A percentile compares a stretch with the other conserved stretches of the same genome.
Evolutionary conservation across 345 rosid species (phyloP).

Genomic region (Iberis pinnata): DNA sequence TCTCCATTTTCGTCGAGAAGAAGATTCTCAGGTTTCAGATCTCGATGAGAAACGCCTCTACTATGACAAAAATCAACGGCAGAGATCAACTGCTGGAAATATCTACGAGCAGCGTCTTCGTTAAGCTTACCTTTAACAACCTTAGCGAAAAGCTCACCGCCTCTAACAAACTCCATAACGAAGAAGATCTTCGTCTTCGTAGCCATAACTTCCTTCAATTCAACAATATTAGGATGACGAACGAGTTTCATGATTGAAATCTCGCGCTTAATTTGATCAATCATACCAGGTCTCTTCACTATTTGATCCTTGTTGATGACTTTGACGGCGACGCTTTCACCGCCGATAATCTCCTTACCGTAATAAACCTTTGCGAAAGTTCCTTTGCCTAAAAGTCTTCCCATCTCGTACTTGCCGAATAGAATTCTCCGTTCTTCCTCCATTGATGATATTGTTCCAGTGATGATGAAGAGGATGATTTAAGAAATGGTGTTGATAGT

Average conservation of each 20-base stretch:
- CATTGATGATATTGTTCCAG: slow-evolving; percentile 30
- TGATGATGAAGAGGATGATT: neutral
- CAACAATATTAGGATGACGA: slow-evolving; percentile 64
- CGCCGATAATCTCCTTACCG: slow-evolving; percentile 38
- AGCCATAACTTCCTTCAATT: slow-evolving; percentile 73
- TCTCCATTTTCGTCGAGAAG: slow-evolving; percentile 65
- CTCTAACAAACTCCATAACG: slow-evolving; percentile 74
- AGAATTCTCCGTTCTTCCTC: slow-evolving; percentile 44
- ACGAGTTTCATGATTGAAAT: slow-evolving; percentile 69
- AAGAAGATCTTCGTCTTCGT: slow-evolving; percentile 60
- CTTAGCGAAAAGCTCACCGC: slow-evolving; percentile 71
- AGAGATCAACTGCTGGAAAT: slow-evolving; percentile 63
- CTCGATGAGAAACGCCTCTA: slow-evolving; percentile 80
- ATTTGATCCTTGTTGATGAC: slow-evolving; percentile 52
- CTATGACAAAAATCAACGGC: slow-evolving; percentile 83
- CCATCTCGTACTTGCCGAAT: slow-evolving; percentile 68
- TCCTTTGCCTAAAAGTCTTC: slow-evolving; percentile 68
- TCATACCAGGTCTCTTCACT: slow-evolving; percentile 43
- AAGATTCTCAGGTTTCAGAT: slow-evolving; percentile 75
- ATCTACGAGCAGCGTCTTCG: slow-evolving; percentile 50
- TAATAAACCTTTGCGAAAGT: slow-evolving; percentile 77
- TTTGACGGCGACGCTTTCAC: slow-evolving; percentile 59
- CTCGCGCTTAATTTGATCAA: slow-evolving; percentile 68
- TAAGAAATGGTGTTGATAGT: neutral
- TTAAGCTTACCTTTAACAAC: slow-evolving; percentile 50